Evolutionary conservation across 2,329 filamentous ascomycete species (phyloP).

Genomic region (Polychaeton citri): DNA sequence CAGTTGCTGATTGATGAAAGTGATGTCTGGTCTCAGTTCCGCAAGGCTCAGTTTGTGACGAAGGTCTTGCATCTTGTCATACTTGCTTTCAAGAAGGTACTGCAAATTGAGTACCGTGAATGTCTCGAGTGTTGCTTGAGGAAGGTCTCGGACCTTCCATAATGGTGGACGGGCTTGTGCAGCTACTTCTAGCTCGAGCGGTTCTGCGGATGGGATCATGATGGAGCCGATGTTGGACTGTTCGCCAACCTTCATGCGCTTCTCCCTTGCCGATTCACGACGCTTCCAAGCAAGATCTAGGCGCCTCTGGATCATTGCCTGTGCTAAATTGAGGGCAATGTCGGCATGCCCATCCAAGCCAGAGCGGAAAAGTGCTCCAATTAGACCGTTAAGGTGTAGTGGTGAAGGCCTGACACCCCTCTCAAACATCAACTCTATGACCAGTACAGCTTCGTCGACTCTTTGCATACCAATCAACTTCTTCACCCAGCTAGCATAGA

Average conservation of each 20-base stretch:
- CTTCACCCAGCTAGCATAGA: slow-evolving; percentile 82
- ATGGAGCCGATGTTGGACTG: not conserved
- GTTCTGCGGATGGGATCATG: not conserved
- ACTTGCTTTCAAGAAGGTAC: slow-evolving; percentile 50
- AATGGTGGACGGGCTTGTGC: slow-evolving; percentile 15
- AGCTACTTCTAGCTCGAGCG: not conserved
- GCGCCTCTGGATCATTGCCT: slow-evolving; percentile 62
- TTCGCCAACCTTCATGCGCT: not conserved
- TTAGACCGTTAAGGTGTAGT: slow-evolving; percentile 68
- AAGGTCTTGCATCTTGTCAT: slow-evolving; percentile 44
- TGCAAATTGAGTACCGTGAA: slow-evolving; percentile 63
- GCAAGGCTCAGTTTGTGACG: slow-evolving; percentile 50
- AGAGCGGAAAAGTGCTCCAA: slow-evolving; percentile 60
- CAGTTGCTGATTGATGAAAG: slow-evolving; percentile 69
- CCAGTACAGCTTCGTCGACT: slow-evolving; percentile 52
- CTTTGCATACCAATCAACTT: slow-evolving; percentile 55
- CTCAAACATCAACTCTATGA: slow-evolving; percentile 62
- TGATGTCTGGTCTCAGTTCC: slow-evolving; percentile 54
- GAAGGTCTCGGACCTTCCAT: slow-evolving; percentile 25
- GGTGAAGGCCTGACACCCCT: slow-evolving; percentile 55
- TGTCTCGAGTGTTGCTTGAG: slow-evolving; percentile 60
- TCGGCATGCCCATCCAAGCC: slow-evolving; percentile 35
- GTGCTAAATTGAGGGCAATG: slow-evolving; percentile 56
- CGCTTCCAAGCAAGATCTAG: slow-evolving; percentile 46
- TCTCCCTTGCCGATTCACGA: slow-evolving; percentile 1